Base-by-base conservation (phyloP, 495 filamentous ascomycete species). In the Acidiella bohemica region DNA sequence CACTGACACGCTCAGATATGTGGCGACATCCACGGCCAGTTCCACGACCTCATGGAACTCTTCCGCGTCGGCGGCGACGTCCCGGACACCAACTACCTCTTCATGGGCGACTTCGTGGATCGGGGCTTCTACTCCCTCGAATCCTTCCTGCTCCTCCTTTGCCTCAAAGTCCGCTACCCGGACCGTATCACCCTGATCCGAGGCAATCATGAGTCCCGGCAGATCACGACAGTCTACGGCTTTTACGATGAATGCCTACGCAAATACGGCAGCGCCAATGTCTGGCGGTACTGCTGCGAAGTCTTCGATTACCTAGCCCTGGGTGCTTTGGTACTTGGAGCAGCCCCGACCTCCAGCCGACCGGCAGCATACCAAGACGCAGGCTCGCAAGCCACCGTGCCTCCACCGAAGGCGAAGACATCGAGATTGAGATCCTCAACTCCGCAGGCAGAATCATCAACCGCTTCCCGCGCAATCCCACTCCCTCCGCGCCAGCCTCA, bases 191-290 rank as follows among this genome's bases (percentile, higher is more conserved):
- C 90, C 0, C 68, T 97, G 27, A 86, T 97, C 21, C 87, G 90
- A 25, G 90, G 90, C 21, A 97, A 97, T 53, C 90, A 97, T 59
- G 90, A 97, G 17, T 94, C 86, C 9, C 73, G 90, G 26, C 90
- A 97, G 56, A 97, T 97, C 56, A 97, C 90, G 16, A 92, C 82
- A 4, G 90, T 97, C 21, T 97, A 97, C 59, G 90, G 90, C 33
- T 97, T 97, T 67, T 97, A 97, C 65, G 90, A 97, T 53, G 90
- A 97, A 57, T 97, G 90, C 53, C 68, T 95, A 36, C 79, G 92
- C 28, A 97, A 97, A 63, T 97, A 97, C 56, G 90, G 90, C 37
- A 90, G 33, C 59, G 90, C 90, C 13, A 97, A 95, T 48, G 90
- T 97, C 1, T 97, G 90, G 90, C 73, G 87, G 35, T 60, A 97